Evolutionary conservation across 176 grass and related monocot species (phyloP), one percentile per base, ranked within the genome.

Genomic region (Leersia perrieri): DNA sequence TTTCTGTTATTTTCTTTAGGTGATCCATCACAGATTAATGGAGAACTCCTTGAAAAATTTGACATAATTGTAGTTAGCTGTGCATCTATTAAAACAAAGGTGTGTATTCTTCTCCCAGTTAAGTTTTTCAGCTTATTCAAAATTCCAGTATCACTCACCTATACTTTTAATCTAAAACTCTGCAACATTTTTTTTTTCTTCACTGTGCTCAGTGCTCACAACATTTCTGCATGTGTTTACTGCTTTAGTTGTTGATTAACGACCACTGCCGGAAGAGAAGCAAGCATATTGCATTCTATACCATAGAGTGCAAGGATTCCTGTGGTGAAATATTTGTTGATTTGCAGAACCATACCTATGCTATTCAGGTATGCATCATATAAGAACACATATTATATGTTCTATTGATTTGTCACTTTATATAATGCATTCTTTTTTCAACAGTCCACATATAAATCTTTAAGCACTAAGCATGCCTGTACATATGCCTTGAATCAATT

Each of bases 241-340:
- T 32, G n/a, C 77, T 78, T 61, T 78, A 99, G 97, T 70, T 91
- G 82, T 86, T 74, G 25, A 85, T 99, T 45, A 96, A 99, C 31
- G 85, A 88, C 16, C 88, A 65, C 68, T 99, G 97, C 80, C 92
- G 93, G 53, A 96, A 93, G 73, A 91, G 90, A 80, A 79, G 77
- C 74, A 99, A 91, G 69, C 90, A 55, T 63, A 88, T 96, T 90
- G 97, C 90, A 68, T 96, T 99, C 87, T 96, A 99, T 51, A 11
- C 82, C 44, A 87, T 93, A 34, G 93, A 96, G 57, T 99, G 97
- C 68, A 93, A 88, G 70, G 93, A 88, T 86, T 90, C 93, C 39
- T 99, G 97, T 80, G 97, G 91, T 80, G 97, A 99, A 88, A 99
- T 99, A 78, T 99, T 99, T 91, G 82, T 90, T 75, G 93, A 99